These are phyloP conservation scores for Lathyrus oleraceus DNA, from an alignment of 306 rosid species.

Conservation along the genomic window DNA sequence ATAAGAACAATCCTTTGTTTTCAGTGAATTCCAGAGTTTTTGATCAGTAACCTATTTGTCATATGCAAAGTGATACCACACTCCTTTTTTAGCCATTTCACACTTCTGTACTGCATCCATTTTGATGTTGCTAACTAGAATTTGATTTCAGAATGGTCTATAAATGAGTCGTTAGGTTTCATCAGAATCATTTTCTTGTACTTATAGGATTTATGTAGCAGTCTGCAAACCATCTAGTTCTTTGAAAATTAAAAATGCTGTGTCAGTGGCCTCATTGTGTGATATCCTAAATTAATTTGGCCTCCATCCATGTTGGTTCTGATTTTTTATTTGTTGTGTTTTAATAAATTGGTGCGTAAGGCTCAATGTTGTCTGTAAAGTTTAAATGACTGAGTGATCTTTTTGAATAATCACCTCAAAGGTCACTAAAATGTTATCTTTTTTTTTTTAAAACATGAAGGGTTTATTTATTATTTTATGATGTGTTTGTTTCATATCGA, in stretches of 20 bases:
- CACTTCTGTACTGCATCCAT: conserved; percentile 6
- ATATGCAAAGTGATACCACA: background rate
- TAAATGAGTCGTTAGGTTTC: background rate
- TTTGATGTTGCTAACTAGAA: conserved; percentile 5
- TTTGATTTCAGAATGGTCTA: conserved; percentile 22
- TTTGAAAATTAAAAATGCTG: conserved; percentile 23
- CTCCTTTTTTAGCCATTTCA: conserved; percentile 8
- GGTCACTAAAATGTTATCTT: conserved; percentile 22
- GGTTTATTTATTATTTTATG: conserved; percentile 12
- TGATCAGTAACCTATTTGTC: background rate
- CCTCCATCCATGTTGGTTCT: conserved; percentile 19
- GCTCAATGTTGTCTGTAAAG: conserved; percentile 15
- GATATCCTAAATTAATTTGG: conserved; percentile 13
- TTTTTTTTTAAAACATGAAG: conserved; percentile 10
- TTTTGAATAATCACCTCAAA: conserved; percentile 21
- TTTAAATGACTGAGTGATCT: conserved; percentile 13
- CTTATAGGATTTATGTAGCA: conserved; percentile 1
- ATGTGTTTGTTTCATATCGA: conserved; percentile 38
- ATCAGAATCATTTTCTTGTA: conserved; percentile 14
- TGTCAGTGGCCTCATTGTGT: conserved; percentile 1
- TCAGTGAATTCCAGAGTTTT: conserved; percentile 3
- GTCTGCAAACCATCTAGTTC: conserved; percentile 7
- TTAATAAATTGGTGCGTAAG: conserved; percentile 21
- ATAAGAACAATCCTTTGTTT: conserved; percentile 7
- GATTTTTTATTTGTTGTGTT: background rate